Evolutionary conservation across 1,139 yeast genomes (phyloP).

Genomic region (Candida buenavistaensis): DNA sequence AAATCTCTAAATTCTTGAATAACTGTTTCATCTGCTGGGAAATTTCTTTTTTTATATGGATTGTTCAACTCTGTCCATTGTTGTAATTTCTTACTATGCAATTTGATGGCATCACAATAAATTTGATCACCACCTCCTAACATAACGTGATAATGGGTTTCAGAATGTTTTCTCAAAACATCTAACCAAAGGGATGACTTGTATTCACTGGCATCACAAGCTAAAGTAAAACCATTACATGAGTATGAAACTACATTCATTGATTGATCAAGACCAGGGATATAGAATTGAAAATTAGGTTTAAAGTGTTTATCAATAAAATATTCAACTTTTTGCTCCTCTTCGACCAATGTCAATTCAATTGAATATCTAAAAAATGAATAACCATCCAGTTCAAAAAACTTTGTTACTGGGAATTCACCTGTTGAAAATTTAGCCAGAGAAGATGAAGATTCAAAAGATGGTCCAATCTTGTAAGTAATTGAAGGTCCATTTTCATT

Average conservation of each 20-base stretch:
- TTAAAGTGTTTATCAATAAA: conserved; percentile 46
- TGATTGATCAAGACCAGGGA: conserved; percentile 59
- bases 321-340: conserved; percentile 65
- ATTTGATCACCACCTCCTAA: conserved; percentile 97
- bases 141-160: conserved; percentile 84
- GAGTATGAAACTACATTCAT: conserved; percentile 83
- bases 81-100: conserved; percentile 52
- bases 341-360: conserved; percentile 41
- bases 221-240: conserved; percentile 89
- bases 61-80: conserved; percentile 63
- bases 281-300: conserved; percentile 47
- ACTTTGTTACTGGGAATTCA: conserved; percentile 42
- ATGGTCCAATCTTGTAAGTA: conserved; percentile 41
- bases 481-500: conserved; percentile 36
- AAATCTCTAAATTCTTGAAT: conserved; percentile 56
- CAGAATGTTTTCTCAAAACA: conserved; percentile 63
- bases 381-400: conserved; percentile 42
- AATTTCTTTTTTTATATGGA: conserved; percentile 40
- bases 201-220: conserved; percentile 64
- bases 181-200: conserved; percentile 85
- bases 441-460: conserved; percentile 14
- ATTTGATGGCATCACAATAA: conserved; percentile 79
- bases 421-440: conserved; percentile 29
- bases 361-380: conserved; percentile 66
- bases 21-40: conserved; percentile 45